These are phyloP conservation scores for Diaporthe vaccinii DNA, from an alignment of 2,329 filamentous ascomycete genomes.

Conservation along the genomic window DNA sequence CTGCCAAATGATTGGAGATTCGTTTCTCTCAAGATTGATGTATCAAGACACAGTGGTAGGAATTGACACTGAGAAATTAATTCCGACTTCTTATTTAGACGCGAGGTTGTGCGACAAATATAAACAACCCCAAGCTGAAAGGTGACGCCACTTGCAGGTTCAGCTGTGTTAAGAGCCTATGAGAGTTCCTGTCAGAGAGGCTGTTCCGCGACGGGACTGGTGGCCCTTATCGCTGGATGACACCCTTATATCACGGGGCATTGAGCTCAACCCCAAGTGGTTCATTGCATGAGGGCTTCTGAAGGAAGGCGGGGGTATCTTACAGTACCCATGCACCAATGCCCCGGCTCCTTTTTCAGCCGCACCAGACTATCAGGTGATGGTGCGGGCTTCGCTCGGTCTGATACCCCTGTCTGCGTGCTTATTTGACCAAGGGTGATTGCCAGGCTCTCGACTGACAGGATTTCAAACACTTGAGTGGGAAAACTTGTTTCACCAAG, in stretches of 20 bases:
- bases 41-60: too few relatives aligned
- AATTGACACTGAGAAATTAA: too few relatives aligned
- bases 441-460: not conserved
- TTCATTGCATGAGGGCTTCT: not conserved
- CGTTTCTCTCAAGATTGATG: too few relatives aligned
- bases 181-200: not conserved
- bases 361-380: not conserved
- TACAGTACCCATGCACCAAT: too few relatives aligned
- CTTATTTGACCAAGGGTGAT: not conserved
- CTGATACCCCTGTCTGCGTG: not conserved
- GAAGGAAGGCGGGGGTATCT: not conserved
- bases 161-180: not conserved
- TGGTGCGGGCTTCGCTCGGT: too few relatives aligned
- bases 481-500: not conserved
- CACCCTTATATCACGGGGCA: not conserved
- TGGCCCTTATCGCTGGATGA: not conserved
- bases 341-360: not conserved
- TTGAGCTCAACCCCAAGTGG: not conserved
- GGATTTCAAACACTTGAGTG: not conserved
- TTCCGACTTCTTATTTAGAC: too few relatives aligned
- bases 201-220: not conserved
- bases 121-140: too few relatives aligned
- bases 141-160: not conserved
- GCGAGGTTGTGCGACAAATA: too few relatives aligned
- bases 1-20: not conserved